Percentiles rank a stretch among this genome's conserved stretches.
Conservation (phyloP, 2,329 filamentous ascomycete species). For the Colletotrichum navitas region DNA sequence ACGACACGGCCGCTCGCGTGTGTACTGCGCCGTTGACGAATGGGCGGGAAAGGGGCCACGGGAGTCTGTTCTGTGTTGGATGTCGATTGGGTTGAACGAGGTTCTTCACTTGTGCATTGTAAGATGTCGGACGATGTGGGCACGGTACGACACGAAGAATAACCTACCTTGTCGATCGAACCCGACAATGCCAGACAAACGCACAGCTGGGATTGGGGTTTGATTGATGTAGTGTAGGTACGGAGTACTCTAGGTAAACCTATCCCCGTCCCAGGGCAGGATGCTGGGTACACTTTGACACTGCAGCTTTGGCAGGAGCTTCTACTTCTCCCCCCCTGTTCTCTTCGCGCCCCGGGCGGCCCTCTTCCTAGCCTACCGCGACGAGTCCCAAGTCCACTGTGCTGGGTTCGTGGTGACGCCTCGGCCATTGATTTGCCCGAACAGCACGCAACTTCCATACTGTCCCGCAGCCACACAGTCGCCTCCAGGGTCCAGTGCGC, state of each 20-base stretch:
- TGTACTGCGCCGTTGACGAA: slow-evolving; percentile 28
- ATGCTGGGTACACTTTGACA: background rate
- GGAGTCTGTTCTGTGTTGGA: slow-evolving; percentile 17
- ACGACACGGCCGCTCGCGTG: slow-evolving; percentile 32
- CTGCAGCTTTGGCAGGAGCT: slow-evolving; percentile 10
- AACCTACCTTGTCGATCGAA: background rate
- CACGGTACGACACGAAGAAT: background rate
- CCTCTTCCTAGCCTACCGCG: background rate
- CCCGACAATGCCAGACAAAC: background rate
- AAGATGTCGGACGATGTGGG: slow-evolving; percentile 1
- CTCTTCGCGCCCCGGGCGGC: background rate
- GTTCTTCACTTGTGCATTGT: slow-evolving; percentile 1
- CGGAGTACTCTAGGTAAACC: too few relatives aligned
- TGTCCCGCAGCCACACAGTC: slow-evolving; percentile 26
- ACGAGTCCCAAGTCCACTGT: slow-evolving; percentile 8
- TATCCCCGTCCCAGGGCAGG: background rate
- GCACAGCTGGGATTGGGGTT: background rate
- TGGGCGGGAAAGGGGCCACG: slow-evolving; percentile 16
- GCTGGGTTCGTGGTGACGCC: slow-evolving; percentile 38
- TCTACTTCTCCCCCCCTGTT: slow-evolving; percentile 6
- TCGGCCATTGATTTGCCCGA: slow-evolving; percentile 40
- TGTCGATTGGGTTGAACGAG: slow-evolving; percentile 2
- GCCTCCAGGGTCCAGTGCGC: slow-evolving; percentile 23
- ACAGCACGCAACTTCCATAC: slow-evolving; percentile 32
- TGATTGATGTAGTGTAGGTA: background rate